These are phyloP conservation scores for Aotearoamyces nothofagi DNA, from an alignment of 2,329 filamentous ascomycete species.

Conservation along the genomic window DNA sequence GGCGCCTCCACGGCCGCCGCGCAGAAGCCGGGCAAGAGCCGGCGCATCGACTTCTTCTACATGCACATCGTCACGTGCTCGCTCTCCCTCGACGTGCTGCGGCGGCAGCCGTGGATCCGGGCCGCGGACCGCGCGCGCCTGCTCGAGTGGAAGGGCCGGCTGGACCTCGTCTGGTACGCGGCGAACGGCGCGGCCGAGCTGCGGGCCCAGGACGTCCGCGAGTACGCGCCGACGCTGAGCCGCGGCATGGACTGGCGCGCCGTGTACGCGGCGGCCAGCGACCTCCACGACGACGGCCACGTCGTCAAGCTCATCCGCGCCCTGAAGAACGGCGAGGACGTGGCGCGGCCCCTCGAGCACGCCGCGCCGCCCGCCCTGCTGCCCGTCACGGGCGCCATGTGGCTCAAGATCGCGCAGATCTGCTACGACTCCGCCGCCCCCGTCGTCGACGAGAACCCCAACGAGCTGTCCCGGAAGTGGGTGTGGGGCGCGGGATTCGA, in stretches of 20 bases:
- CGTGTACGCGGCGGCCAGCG: slow-evolving; percentile 30
- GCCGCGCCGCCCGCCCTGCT: slow-evolving; percentile 32
- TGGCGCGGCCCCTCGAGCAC: slow-evolving; percentile 30
- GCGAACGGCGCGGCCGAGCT: slow-evolving; percentile 50
- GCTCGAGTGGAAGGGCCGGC: slow-evolving; percentile 68
- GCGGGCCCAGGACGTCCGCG: slow-evolving; percentile 37
- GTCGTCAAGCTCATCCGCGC: slow-evolving; percentile 60
- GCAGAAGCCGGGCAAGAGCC: slow-evolving; percentile 44
- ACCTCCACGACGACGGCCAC: slow-evolving; percentile 63
- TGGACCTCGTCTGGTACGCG: slow-evolving; percentile 61
- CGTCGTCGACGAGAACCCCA: no score
- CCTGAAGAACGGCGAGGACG: slow-evolving; percentile 44
- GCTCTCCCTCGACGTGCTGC: slow-evolving; percentile 61
- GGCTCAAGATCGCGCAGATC: slow-evolving; percentile 44
- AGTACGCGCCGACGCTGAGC: slow-evolving; percentile 35
- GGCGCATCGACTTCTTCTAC: slow-evolving; percentile 71
- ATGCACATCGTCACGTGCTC: slow-evolving; percentile 62
- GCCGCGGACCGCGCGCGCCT: slow-evolving; percentile 47
- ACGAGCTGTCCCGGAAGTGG: no score
- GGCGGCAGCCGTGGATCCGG: slow-evolving; percentile 44
- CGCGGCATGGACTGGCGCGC: slow-evolving; percentile 19
- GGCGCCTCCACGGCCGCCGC: slow-evolving; percentile 33
- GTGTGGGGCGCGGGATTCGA: no score
- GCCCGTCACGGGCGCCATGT: slow-evolving; percentile 41
- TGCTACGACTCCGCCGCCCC: no score